Evolutionary conservation across 164 flowering plant genomes (phyloP).

Genomic region (Chimonanthus praecox): DNA sequence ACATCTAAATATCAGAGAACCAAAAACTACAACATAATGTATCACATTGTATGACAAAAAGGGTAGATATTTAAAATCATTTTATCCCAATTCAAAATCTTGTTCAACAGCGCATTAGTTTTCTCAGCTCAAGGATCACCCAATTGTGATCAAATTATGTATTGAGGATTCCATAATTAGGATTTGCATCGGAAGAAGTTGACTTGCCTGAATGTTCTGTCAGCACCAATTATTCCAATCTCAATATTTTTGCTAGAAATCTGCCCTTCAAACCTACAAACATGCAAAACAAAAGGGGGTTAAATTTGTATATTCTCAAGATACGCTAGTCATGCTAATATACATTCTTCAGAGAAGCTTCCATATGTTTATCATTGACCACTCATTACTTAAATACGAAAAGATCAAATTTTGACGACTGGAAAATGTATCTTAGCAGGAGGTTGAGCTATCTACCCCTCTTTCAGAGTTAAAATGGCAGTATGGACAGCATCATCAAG

Average conservation of each 20-base stretch:
- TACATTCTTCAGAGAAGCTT: no score
- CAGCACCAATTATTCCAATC: conserved; percentile 82
- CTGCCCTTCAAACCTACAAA: conserved; percentile 87
- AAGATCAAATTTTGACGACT: not conserved
- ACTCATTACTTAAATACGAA: not conserved
- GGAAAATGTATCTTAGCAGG: not conserved
- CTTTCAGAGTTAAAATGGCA: conserved; percentile 92
- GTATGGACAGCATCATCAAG: conserved; percentile 99
- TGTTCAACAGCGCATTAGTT: not conserved
- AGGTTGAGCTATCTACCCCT: conserved; percentile 49
- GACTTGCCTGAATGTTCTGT: conserved; percentile 66
- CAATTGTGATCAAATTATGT: not conserved
- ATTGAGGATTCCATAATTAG: not conserved
- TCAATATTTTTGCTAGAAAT: conserved; percentile 93
- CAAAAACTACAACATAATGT: not conserved
- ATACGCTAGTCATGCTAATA: not conserved
- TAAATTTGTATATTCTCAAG: not conserved
- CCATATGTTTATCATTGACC: no score
- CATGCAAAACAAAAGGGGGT: not conserved
- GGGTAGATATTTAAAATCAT: not conserved
- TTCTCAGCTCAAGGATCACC: not conserved
- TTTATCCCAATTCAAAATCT: not conserved
- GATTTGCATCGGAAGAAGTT: not conserved
- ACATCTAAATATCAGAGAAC: no score
- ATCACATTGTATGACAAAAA: not conserved